These are phyloP conservation scores for Peronospora belbahrii DNA, from an alignment of 352 stramenopile genomes.

Conservation along the genomic window DNA sequence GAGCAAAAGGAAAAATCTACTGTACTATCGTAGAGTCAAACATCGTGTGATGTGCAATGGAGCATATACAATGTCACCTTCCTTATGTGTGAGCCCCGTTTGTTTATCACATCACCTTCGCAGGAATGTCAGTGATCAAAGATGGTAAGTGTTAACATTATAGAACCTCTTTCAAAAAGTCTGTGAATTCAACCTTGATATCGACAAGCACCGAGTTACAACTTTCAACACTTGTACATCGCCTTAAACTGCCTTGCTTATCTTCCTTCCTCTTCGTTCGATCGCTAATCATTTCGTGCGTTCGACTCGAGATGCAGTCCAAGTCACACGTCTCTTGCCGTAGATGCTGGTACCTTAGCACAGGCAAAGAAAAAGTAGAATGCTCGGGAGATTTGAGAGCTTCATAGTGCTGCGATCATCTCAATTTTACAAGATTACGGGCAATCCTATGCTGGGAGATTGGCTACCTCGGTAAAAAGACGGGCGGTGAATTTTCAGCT, in stretches of 20 bases:
- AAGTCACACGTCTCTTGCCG: slow-evolving; percentile 7
- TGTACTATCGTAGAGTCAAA: no score
- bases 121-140: slow-evolving; percentile 11
- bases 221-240: background rate
- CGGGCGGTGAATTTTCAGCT: slow-evolving; percentile 6
- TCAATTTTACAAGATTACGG: slow-evolving; percentile 7
- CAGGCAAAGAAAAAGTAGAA: slow-evolving; percentile 11
- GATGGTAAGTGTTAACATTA: slow-evolving; percentile 9
- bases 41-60: background rate
- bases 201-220: background rate
- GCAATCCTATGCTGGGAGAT: slow-evolving; percentile 8
- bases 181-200: slow-evolving; percentile 4
- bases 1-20: no score
- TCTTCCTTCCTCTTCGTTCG: background rate
- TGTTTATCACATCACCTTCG: slow-evolving; percentile 12
- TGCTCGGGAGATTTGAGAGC: slow-evolving; percentile 19
- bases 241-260: no score
- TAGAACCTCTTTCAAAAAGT: slow-evolving; percentile 3
- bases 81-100: background rate
- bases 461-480: slow-evolving; percentile 8
- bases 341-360: slow-evolving; percentile 2
- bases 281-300: slow-evolving; percentile 6
- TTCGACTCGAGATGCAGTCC: slow-evolving; percentile 24
- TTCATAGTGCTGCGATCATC: no score
- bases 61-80: background rate